A percentile compares a stretch with the other conserved stretches of the same genome.
Conservation (phyloP, 2,329 filamentous ascomycete species). For the Graphiopsis chlorocephala region DNA sequence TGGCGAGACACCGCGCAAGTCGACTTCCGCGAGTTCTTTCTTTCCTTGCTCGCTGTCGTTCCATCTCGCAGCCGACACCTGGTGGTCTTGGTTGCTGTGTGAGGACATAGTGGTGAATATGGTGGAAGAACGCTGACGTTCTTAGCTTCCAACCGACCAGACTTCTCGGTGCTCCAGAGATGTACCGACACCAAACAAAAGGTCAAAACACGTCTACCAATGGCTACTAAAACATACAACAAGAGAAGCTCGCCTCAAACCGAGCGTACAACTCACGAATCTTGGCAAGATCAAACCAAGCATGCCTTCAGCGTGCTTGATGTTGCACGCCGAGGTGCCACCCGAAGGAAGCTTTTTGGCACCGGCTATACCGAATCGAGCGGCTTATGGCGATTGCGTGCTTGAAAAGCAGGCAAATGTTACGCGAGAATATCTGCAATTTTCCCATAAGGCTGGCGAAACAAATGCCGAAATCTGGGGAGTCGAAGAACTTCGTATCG, state of each 20-base stretch:
- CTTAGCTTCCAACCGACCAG: not conserved
- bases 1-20: not conserved
- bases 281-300: not conserved
- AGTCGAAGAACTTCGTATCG: not conserved
- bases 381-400: not conserved
- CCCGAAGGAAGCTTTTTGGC: not conserved
- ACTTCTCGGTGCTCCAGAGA: not conserved
- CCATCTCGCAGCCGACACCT: not conserved
- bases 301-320: not conserved
- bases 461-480: not conserved
- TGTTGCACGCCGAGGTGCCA: constrained; percentile 13
- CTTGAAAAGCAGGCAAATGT: not conserved
- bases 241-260: not conserved
- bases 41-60: constrained; percentile 3
- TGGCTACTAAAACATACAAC: not conserved
- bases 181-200: not conserved
- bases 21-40: constrained; percentile 6
- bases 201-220: not conserved
- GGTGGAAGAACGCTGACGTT: not conserved
- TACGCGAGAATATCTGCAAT: not conserved
- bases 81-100: not conserved
- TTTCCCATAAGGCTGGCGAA: not conserved
- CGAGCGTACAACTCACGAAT: not conserved
- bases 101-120: not conserved
- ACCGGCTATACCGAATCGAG: constrained; percentile 4